A percentile compares a stretch with the other conserved stretches of the same genome.
Evolutionary conservation across 768 basidiomycete genomes (phyloP).

Genomic region (Termitomyces sp.): DNA sequence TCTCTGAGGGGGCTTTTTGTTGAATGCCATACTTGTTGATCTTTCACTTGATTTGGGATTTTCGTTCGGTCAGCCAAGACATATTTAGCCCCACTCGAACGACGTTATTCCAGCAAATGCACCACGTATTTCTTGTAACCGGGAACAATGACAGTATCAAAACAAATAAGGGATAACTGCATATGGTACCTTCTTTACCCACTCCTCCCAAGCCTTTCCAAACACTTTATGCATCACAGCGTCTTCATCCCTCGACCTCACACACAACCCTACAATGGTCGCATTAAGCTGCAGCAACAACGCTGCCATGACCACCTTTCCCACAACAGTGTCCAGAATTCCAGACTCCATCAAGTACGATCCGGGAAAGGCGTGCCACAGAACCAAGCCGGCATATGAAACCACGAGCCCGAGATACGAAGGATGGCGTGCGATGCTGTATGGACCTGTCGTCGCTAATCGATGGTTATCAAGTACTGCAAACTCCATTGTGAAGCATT

Average conservation of each 20-base stretch:
- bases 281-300: conserved; percentile 13
- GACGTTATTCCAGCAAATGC: no score
- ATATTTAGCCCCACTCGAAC: no score
- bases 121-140: no score
- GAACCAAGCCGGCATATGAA: conserved; percentile 27
- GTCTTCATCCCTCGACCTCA: conserved; percentile 29
- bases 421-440: conserved; percentile 33
- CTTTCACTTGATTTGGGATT: no score
- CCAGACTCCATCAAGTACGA: conserved; percentile 31
- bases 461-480: conserved; percentile 26
- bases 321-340: conserved; percentile 27
- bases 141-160: conserved; percentile 20
- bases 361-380: conserved; percentile 31
- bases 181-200: conserved; percentile 26
- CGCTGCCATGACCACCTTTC: conserved; percentile 12
- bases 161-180: conserved; percentile 23
- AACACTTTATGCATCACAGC: conserved; percentile 25
- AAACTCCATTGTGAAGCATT: conserved; percentile 40
- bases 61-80: no score
- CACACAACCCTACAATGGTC: conserved; percentile 14
- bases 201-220: conserved; percentile 31
- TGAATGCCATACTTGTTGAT: no score
- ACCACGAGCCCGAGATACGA: conserved; percentile 28
- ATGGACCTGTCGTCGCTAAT: conserved; percentile 31
- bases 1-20: no score